phyloP scores from a whole-genome alignment of 176 grass and related monocot species.

The Triticum monococcum region DNA sequence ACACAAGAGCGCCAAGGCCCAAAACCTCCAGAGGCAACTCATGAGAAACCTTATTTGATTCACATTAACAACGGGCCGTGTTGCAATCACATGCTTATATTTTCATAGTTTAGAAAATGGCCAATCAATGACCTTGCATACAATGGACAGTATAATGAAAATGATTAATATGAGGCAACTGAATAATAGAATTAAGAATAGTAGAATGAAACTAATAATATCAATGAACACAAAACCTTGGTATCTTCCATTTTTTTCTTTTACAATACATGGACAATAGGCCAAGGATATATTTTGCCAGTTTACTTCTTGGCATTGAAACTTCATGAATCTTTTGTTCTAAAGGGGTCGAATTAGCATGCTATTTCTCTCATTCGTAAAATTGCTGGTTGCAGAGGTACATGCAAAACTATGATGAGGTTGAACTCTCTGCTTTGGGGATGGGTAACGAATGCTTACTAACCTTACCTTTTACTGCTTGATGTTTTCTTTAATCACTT shows the following conservation, averaged over 20 bases:
- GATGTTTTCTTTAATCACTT: background rate
- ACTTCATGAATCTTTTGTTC: background rate
- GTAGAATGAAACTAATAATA: background rate
- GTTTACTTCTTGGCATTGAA: background rate
- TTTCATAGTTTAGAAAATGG: background rate
- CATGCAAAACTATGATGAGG: conserved; percentile 83
- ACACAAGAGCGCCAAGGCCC: background rate
- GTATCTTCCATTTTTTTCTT: background rate
- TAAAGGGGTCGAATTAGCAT: background rate
- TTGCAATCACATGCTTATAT: background rate
- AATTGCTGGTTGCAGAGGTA: conserved; percentile 52
- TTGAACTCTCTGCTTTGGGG: conserved; percentile 78
- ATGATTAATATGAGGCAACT: background rate
- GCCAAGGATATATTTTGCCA: background rate
- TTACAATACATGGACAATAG: background rate
- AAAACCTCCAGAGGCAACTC: background rate
- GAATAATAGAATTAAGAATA: background rate
- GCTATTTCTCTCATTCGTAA: background rate
- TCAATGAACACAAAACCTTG: background rate
- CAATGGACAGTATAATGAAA: background rate
- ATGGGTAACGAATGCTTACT: conserved; percentile 68
- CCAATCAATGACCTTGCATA: background rate
- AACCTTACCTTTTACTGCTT: background rate
- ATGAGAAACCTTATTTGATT: background rate
- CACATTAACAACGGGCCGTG: background rate